Evolutionary conservation across 2,329 filamentous ascomycete species (phyloP), one percentile per base, ranked within the genome.

Genomic region (Fusarium sp.): DNA sequence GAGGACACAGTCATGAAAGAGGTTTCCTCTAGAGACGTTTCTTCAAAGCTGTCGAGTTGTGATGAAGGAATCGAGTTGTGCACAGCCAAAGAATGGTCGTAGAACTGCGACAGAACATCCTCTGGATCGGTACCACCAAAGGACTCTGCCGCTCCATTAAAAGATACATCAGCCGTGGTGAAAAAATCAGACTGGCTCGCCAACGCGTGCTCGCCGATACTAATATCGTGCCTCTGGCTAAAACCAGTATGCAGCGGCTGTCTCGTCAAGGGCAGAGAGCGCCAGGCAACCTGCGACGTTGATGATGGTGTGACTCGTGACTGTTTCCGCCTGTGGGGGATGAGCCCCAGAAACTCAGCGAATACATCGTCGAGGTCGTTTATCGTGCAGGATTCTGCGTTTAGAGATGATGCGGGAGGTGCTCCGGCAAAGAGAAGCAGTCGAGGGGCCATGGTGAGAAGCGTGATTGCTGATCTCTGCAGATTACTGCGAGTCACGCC

Each of bases 31-130:
- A 74, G 69, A 5, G 78, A 71, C 1, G 73, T 76, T 18, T 73
- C 70, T 22, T 79, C 73, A 38, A 82, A 71, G 35, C 79, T 78
- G 6, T 80, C 79, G 20, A 92, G 84, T 69, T 93, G 89, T 2
- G 92, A 93, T 0, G 91, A 93, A 1, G 88, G 82, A 5, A 93
- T 81, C 16, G 91, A 89, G 71, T 94, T 88, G 79, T 97, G 91
- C 16, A 92, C 84, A 2, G 91, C 89, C 58, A 97, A 88, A 0
- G 94, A 97, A 77, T 96, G 91, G 73, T 97, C 90, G 77, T 94
- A 93, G 80, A 97, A 97, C 66, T 91, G 88, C 5, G 89, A 88
- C 5, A 92, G 81, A 0, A 86, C 71, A 20, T 84, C 79, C 31
- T 81, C 81, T 4, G 79, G 80, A 10, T 85, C 84, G 57, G 83